A percentile compares a stretch with the other conserved stretches of the same genome.
These are phyloP conservation scores for Ganoderma sinense DNA, from an alignment of 1,284 basidiomycete species.

Conservation along the genomic window DNA sequence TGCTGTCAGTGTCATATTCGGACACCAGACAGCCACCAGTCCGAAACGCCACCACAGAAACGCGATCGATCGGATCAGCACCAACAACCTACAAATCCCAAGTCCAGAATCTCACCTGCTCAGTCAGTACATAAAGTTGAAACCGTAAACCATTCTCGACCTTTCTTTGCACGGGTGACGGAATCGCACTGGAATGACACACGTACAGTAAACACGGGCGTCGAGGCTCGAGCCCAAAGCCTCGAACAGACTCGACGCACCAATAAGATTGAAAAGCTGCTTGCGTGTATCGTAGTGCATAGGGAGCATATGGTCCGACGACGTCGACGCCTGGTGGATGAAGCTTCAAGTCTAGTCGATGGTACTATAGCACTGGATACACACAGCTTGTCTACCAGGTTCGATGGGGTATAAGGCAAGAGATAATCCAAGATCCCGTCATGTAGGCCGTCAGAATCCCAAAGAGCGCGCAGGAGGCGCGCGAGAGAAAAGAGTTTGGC, in stretches of 20 bases:
- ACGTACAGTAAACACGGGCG: not conserved
- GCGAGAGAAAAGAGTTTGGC: conserved; percentile 1
- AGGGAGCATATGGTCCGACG: conserved; percentile 1
- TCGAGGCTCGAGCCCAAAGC: not conserved
- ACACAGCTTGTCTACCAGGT: not conserved
- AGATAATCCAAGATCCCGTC: conserved; percentile 6
- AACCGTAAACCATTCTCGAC: too few species aligned
- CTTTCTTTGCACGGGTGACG: too few species aligned
- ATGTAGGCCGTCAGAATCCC: not conserved
- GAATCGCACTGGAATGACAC: too few species aligned
- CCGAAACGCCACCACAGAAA: not conserved
- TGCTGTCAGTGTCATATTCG: too few species aligned
- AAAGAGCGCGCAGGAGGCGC: conserved; percentile 4
- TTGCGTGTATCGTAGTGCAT: conserved; percentile 11
- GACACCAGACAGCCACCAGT: too few species aligned
- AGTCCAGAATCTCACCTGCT: too few species aligned
- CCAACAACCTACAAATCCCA: too few species aligned
- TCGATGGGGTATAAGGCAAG: conserved; percentile 21
- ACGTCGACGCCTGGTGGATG: not conserved
- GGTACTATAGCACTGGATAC: not conserved
- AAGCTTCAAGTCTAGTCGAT: not conserved
- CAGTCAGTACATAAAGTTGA: too few species aligned
- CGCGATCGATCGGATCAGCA: not conserved
- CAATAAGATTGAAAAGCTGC: not conserved
- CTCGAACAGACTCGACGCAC: not conserved